Conservation (phyloP, 2,329 filamentous ascomycete genomes). For the Diatrype stigma region DNA sequence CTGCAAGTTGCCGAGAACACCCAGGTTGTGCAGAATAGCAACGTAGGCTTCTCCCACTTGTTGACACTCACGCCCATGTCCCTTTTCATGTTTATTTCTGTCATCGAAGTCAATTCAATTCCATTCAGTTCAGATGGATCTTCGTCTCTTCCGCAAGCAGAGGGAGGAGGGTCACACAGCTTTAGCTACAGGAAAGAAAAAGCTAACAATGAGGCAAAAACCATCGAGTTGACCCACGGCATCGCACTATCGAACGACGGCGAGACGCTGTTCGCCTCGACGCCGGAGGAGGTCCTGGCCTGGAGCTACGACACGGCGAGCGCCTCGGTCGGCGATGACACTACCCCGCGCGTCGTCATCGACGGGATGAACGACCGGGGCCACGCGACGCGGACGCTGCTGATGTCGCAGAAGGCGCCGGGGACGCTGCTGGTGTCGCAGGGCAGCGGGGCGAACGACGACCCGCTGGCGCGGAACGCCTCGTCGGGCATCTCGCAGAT, state of each 20-base stretch:
- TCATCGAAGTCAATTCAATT: too few species aligned
- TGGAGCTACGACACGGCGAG: constrained; percentile 59
- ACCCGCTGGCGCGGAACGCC: constrained; percentile 46
- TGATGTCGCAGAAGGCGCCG: constrained; percentile 52
- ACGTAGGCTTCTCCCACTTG: not conserved
- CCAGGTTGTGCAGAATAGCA: constrained; percentile 1
- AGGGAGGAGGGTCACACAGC: too few species aligned
- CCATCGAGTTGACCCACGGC: constrained; percentile 48
- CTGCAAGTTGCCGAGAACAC: constrained; percentile 22
- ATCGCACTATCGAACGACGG: constrained; percentile 50
- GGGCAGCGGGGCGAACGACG: constrained; percentile 60
- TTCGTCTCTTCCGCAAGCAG: too few species aligned
- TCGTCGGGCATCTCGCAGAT: constrained; percentile 51
- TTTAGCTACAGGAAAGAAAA: not conserved
- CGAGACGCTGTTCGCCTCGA: constrained; percentile 53
- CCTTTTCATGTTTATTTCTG: not conserved
- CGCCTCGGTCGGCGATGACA: constrained; percentile 33
- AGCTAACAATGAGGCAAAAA: not conserved
- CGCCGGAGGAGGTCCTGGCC: constrained; percentile 51
- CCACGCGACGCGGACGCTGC: constrained; percentile 63
- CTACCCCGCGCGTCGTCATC: constrained; percentile 48
- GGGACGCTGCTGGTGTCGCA: constrained; percentile 62
- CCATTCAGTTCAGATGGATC: too few species aligned
- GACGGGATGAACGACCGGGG: constrained; percentile 57
- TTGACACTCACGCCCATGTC: not conserved